Evolutionary conservation across 116 monocot species (phyloP).

Genomic region (Dioscorea cayenensis): DNA sequence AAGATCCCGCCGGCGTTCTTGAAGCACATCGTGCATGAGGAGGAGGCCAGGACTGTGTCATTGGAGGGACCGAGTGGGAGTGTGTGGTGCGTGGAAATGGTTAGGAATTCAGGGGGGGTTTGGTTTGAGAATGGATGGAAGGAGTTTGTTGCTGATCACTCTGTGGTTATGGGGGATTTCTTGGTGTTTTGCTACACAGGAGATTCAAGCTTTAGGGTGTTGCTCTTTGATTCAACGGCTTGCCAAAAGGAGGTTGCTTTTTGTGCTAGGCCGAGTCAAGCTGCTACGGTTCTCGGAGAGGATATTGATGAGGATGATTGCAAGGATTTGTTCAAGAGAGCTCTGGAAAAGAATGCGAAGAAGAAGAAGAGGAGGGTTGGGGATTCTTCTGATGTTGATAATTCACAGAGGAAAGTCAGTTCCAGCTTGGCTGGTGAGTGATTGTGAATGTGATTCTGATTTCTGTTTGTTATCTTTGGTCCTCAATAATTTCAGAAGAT

Average conservation of each 20-base stretch:
- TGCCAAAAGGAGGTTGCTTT: slow-evolving; percentile 27
- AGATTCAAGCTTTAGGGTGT: slow-evolving; percentile 22
- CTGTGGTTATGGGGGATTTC: slow-evolving; percentile 31
- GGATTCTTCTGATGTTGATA: not conserved
- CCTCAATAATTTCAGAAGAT: too few species aligned
- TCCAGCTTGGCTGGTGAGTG: not conserved
- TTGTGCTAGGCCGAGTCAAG: not conserved
- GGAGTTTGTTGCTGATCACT: slow-evolving; percentile 41
- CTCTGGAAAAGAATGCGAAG: not conserved
- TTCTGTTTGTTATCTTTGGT: too few species aligned
- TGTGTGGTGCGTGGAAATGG: slow-evolving; percentile 28
- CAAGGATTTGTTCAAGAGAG: not conserved
- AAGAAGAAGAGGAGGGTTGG: not conserved
- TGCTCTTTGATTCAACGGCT: slow-evolving; percentile 30
- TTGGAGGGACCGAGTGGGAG: slow-evolving; percentile 39
- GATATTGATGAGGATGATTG: not conserved
- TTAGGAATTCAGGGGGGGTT: slow-evolving; percentile 9
- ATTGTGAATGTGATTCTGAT: not conserved
- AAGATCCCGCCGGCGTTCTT: slow-evolving; percentile 47
- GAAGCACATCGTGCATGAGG: slow-evolving; percentile 14
- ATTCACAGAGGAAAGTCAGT: not conserved
- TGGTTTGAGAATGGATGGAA: slow-evolving; percentile 43
- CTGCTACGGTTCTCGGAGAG: not conserved
- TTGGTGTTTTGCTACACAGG: slow-evolving; percentile 42
- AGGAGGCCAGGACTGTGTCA: slow-evolving; percentile 12